Evolutionary conservation across 441 rosid genomes (phyloP), one percentile per base, ranked within the genome.

Genomic region (Brassica hybrid): DNA sequence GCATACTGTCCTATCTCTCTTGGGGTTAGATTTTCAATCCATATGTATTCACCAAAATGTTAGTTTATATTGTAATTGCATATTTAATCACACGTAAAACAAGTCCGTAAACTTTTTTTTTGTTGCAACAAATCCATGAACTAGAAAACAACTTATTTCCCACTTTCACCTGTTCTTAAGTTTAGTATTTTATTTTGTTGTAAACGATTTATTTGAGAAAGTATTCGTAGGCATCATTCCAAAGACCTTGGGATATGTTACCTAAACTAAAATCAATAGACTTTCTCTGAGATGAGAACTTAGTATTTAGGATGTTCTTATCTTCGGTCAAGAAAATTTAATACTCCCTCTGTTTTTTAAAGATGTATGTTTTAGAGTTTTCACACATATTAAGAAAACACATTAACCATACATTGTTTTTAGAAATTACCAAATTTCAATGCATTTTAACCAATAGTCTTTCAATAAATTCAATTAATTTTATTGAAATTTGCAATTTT

Each of bases 181-280:
- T 43, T 30, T 38, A 9, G 21, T n/a, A 3, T 71, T 41, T 30
- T 30, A 7, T 30, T 54, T 65, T 65, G 21, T 16, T 66, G 54
- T 9, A 16, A 32, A 34, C 12, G n/a, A 50, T 21, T 57, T 36
- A 21, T 38, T 38, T 38, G 65, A 70, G 19, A 70, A 61, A 45
- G 5, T 38, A 8, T 71, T 43, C 27, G 6, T 32, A 52, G 32
- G 34, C 34, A 48, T 77, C 25, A 43, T 64, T 77, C 73, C 73
- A 58, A 14, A 58, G 62, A 14, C 62, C 72, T 72, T 66, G 80
- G 76, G 67, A 57, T 41, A 58, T 77, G 68, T 65, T 67, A 59
- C 67, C 6, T 5, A 27, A 27, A 27, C 30, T 77, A 59, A 45
- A 25, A 65, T 14, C 23, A 18, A 48, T 57, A 69, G 23, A 21